phyloP scores from a whole-genome alignment of 192 early-diverging fungal species.

The Coemansia nantahalensis region DNA sequence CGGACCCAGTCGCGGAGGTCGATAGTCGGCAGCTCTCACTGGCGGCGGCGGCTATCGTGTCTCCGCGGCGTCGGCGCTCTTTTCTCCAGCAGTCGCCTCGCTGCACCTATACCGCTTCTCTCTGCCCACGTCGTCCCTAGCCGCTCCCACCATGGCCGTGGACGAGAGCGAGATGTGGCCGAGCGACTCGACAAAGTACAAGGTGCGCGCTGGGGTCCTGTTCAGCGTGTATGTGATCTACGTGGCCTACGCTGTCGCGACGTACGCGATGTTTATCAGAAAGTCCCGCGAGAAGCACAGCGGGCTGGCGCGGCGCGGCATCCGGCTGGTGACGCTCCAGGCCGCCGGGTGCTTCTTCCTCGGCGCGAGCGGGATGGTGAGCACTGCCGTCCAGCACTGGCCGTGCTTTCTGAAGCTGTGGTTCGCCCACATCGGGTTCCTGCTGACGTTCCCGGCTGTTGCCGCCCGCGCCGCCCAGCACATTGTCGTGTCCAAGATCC shows the following conservation, averaged over 20 bases:
- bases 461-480: constrained; percentile 33
- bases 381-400: constrained; percentile 31
- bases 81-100: too few relatives aligned
- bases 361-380: constrained; percentile 21
- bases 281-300: constrained; percentile 48
- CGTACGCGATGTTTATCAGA: constrained; percentile 32
- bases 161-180: constrained; percentile 15
- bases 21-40: too few relatives aligned
- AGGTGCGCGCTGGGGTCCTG: constrained; percentile 24
- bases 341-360: constrained; percentile 21
- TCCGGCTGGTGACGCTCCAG: constrained; percentile 20
- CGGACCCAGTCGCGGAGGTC: too few relatives aligned
- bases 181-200: constrained; percentile 21
- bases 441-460: constrained; percentile 22
- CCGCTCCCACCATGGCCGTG: constrained; percentile 2
- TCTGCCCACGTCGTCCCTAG: too few relatives aligned
- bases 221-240: constrained; percentile 24
- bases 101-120: too few relatives aligned
- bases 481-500: constrained; percentile 38
- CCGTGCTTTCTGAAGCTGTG: constrained; percentile 45
- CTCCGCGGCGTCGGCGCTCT: too few relatives aligned
- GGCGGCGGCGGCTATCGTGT: too few relatives aligned
- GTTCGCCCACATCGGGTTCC: constrained; percentile 28
- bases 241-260: constrained; percentile 24
- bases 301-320: constrained; percentile 33